These are phyloP conservation scores for Globisporangium iwayamae DNA, from an alignment of 352 stramenopile species.

Conservation along the genomic window DNA sequence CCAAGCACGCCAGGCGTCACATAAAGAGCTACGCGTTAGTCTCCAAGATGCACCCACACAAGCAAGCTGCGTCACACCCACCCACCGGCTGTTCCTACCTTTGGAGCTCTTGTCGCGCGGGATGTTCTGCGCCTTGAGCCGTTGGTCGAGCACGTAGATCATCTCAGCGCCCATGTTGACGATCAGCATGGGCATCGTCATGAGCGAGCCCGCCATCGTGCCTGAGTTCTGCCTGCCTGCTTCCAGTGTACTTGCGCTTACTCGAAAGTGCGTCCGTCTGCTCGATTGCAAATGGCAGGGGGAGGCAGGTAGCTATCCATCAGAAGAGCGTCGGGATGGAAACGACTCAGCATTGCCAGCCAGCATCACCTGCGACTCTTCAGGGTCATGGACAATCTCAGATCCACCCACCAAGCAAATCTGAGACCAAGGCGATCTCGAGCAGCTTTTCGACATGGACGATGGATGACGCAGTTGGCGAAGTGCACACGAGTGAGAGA, in stretches of 20 bases:
- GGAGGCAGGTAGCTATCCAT: no score
- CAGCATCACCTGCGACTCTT: no score
- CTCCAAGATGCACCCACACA: neutral
- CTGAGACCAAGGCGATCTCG: no score
- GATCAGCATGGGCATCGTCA: slow-evolving; percentile 91
- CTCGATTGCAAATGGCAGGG: no score
- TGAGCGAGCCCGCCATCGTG: slow-evolving; percentile 54
- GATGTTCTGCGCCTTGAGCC: slow-evolving; percentile 90
- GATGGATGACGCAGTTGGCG: no score
- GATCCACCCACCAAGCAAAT: no score
- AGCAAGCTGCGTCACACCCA: neutral
- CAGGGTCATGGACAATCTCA: no score
- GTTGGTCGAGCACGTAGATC: slow-evolving; percentile 92
- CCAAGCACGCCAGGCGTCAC: neutral
- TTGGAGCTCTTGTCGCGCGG: slow-evolving; percentile 87
- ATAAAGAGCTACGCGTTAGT: neutral
- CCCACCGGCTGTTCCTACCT: slow-evolving; percentile 19
- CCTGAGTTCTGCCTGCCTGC: neutral
- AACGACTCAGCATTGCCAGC: no score
- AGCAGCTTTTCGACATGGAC: no score
- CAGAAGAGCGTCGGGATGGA: no score
- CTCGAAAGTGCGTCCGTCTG: neutral
- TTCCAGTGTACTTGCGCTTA: no score
- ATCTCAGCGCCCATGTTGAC: slow-evolving; percentile 94
- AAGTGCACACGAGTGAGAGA: no score